Evolutionary conservation across 1,284 basidiomycete genomes (phyloP).

Genomic region (Sporisorium sorghi): DNA sequence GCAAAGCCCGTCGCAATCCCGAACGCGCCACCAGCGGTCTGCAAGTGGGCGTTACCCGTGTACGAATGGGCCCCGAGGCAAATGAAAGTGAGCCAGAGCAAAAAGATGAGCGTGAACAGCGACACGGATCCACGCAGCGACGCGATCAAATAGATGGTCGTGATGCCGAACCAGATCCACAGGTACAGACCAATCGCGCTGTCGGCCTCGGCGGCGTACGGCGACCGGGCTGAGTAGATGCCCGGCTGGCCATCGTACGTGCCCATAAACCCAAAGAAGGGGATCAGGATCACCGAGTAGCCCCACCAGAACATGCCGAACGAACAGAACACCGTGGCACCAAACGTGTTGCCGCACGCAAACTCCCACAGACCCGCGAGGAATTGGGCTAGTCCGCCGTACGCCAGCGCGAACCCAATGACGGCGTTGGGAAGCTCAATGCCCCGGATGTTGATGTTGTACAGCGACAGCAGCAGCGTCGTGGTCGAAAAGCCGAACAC

Average conservation of each 20-base stretch:
- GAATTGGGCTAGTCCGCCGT: constrained; percentile 54
- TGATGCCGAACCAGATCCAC: constrained; percentile 60
- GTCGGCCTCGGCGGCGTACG: constrained; percentile 35
- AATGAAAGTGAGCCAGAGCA: constrained; percentile 52
- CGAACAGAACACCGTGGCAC: constrained; percentile 51
- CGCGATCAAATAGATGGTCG: constrained; percentile 52
- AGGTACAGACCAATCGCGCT: constrained; percentile 49
- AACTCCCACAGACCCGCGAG: constrained; percentile 62
- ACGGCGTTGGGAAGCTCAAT: constrained; percentile 51
- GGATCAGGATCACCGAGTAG: constrained; percentile 51
- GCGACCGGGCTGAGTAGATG: constrained; percentile 34
- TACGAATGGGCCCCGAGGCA: constrained; percentile 29
- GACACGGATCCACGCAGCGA: constrained; percentile 36
- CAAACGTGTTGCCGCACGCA: constrained; percentile 57
- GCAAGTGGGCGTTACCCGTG: constrained; percentile 20
- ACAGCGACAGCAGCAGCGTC: constrained; percentile 52
- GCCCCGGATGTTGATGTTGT: constrained; percentile 43
- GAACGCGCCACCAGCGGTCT: constrained; percentile 49
- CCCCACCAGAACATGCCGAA: constrained; percentile 62
- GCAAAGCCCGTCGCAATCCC: constrained; percentile 53
- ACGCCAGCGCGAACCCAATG: constrained; percentile 33
- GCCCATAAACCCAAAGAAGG: constrained; percentile 55
- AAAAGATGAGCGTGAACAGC: constrained; percentile 44
- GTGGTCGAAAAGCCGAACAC: constrained; percentile 51
- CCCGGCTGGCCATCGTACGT: constrained; percentile 47